Evolutionary conservation across 805 yeast species (phyloP).

Genomic region (Schwanniomyces yamadae): DNA sequence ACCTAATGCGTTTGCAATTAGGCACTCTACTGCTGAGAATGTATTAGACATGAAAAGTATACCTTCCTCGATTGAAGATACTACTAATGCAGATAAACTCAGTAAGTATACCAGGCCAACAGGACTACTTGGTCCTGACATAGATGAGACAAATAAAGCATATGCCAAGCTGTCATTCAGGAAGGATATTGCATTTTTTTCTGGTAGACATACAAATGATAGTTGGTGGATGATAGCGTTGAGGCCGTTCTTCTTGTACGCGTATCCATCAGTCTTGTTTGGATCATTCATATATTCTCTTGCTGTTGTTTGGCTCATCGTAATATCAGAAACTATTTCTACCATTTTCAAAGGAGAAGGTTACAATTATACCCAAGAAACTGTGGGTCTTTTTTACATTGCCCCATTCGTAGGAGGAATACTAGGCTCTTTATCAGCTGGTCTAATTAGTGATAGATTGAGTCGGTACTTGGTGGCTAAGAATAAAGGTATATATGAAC

Average conservation of each 20-base stretch:
- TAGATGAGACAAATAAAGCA: slow-evolving; percentile 1
- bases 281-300: slow-evolving; percentile 53
- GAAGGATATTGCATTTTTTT: slow-evolving; percentile 38
- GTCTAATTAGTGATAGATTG: slow-evolving; percentile 48
- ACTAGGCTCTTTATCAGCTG: slow-evolving; percentile 55
- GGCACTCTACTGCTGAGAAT: slow-evolving; percentile 13
- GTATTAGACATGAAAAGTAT: slow-evolving; percentile 13
- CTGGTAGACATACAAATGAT: slow-evolving; percentile 51
- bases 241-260: slow-evolving; percentile 51
- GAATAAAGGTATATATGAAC: slow-evolving; percentile 59
- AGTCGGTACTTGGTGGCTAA: slow-evolving; percentile 42
- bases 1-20: slow-evolving; percentile 30
- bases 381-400: slow-evolving; percentile 53
- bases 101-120: slow-evolving; percentile 7
- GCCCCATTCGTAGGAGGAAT: slow-evolving; percentile 59
- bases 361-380: slow-evolving; percentile 44
- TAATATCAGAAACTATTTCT: slow-evolving; percentile 56
- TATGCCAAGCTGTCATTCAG: slow-evolving; percentile 18
- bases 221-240: slow-evolving; percentile 55
- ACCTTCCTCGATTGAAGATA: slow-evolving; percentile 13
- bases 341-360: slow-evolving; percentile 46
- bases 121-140: slow-evolving; percentile 9
- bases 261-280: slow-evolving; percentile 52
- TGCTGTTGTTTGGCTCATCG: slow-evolving; percentile 64
- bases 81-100: not conserved